Evolutionary conservation across 106 monocot species (phyloP).

Genomic region (Dioscorea alata): DNA sequence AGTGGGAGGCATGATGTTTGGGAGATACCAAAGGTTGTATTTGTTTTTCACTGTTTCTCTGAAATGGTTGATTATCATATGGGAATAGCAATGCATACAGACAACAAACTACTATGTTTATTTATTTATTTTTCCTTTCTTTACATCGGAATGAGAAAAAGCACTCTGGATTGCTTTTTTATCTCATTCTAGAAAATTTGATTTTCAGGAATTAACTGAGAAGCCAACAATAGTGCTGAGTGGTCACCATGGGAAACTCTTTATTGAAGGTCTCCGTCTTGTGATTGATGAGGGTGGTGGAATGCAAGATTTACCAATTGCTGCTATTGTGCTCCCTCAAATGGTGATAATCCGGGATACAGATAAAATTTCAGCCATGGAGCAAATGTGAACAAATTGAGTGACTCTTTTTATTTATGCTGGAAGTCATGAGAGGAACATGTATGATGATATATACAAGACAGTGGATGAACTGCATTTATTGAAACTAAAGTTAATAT

Average conservation of each 20-base stretch:
- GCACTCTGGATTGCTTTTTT: background rate
- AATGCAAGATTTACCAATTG: constrained; percentile 52
- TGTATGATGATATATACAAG: too few species aligned
- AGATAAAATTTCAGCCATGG: constrained; percentile 18
- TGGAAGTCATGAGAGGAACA: too few species aligned
- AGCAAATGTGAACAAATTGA: too few species aligned
- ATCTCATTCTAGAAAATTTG: too few species aligned
- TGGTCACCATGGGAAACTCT: constrained; percentile 87
- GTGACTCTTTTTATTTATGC: too few species aligned
- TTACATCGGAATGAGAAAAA: too few species aligned
- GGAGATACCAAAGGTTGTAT: constrained; percentile 70
- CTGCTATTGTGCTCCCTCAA: constrained; percentile 80
- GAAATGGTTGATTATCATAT: background rate
- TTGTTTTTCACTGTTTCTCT: background rate
- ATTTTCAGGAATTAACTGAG: constrained; percentile 54
- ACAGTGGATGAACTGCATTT: too few species aligned
- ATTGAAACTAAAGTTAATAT: too few species aligned
- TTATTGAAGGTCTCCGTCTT: constrained; percentile 77
- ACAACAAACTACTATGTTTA: background rate
- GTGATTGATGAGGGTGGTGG: constrained; percentile 92
- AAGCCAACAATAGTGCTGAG: constrained; percentile 65
- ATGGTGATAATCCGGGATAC: constrained; percentile 51
- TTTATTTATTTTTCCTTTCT: background rate
- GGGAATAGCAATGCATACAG: background rate
- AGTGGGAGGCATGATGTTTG: constrained; percentile 81